Evolutionary conservation across 176 grass and related monocot species (phyloP).

Genomic region (Areca catechu): DNA sequence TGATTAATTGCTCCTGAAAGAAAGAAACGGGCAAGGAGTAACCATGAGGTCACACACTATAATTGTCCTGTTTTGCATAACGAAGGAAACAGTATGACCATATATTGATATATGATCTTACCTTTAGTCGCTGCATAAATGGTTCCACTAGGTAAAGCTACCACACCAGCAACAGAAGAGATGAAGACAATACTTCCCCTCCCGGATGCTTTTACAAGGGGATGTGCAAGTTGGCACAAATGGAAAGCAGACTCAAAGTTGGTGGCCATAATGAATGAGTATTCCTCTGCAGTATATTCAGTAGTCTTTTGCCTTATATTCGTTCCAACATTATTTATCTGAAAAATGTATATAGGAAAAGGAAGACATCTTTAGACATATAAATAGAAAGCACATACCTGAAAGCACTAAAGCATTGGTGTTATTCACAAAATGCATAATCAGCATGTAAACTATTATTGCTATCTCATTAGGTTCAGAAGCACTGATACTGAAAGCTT

Average conservation of each 20-base stretch:
- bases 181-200: conserved; percentile 71
- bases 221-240: conserved; percentile 77
- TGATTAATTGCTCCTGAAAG: conserved; percentile 77
- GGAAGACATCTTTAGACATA: not conserved
- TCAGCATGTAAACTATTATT: too few species aligned
- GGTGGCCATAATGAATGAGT: conserved; percentile 60
- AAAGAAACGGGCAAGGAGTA: not conserved
- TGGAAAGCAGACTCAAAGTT: conserved; percentile 86
- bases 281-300: conserved; percentile 56
- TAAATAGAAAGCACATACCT: too few species aligned
- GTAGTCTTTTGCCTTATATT: conserved; percentile 52
- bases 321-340: conserved; percentile 84
- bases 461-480: too few species aligned
- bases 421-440: too few species aligned
- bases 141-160: conserved; percentile 32
- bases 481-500: too few species aligned
- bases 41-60: not conserved
- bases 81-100: too few species aligned
- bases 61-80: too few species aligned
- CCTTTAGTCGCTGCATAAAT: conserved; percentile 82
- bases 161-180: conserved; percentile 42
- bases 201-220: conserved; percentile 66
- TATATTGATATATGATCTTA: conserved; percentile 9
- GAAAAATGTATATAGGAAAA: conserved; percentile 10
- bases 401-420: too few species aligned